Conservation (phyloP, 1,139 yeast species). For the Scheffersomyces illinoinensis region DNA sequence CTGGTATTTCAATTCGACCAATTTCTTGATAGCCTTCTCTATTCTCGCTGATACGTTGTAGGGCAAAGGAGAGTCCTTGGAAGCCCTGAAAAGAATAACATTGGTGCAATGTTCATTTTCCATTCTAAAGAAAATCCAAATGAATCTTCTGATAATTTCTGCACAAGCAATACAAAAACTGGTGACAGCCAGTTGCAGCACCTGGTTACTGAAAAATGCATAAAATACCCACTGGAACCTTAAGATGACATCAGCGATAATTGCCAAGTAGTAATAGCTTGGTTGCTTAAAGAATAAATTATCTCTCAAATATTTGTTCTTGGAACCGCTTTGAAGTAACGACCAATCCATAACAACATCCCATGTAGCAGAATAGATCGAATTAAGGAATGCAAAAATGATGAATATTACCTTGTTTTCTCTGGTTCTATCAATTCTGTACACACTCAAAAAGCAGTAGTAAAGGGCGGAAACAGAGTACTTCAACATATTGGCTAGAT, state of each 20-base stretch:
- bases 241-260: conserved; percentile 67
- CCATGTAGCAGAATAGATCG: conserved; percentile 75
- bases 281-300: conserved; percentile 64
- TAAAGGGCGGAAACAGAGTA: conserved; percentile 67
- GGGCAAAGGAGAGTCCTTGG: conserved; percentile 84
- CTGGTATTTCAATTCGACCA: conserved; percentile 37
- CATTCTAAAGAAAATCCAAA: conserved; percentile 91
- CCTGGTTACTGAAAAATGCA: conserved; percentile 65
- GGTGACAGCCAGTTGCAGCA: conserved; percentile 89
- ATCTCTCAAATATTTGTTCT: conserved; percentile 64
- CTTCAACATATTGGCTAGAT: conserved; percentile 85
- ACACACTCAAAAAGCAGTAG: conserved; percentile 74
- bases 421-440: conserved; percentile 59
- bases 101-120: conserved; percentile 96
- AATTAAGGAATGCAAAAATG: conserved; percentile 70
- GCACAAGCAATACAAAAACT: conserved; percentile 82
- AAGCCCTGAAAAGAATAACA: conserved; percentile 79
- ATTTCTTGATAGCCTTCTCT: conserved; percentile 40
- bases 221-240: conserved; percentile 93
- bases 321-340: conserved; percentile 64
- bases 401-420: conserved; percentile 61
- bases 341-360: conserved; percentile 97
- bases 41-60: conserved; percentile 51
- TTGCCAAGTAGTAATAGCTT: conserved; percentile 68
- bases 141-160: conserved; percentile 75